phyloP scores from a whole-genome alignment of 768 basidiomycete genomes.

The Xerocomus brunneocitrinus region DNA sequence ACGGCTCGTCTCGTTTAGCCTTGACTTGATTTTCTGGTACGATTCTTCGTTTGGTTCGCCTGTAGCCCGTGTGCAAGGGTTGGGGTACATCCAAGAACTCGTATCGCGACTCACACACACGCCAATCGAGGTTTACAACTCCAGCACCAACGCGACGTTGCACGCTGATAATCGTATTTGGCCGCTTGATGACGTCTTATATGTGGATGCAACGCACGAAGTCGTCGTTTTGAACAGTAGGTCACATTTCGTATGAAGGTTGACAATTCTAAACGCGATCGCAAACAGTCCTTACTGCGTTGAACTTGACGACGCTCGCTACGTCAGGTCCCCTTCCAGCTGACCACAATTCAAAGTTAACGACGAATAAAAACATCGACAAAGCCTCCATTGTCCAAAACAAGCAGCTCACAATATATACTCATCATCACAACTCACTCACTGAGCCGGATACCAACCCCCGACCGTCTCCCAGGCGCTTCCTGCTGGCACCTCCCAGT shows the following conservation, averaged over 20 bases:
- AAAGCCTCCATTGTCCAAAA: not conserved
- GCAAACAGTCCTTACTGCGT: slow-evolving; percentile 66
- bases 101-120: slow-evolving; percentile 78
- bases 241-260: slow-evolving; percentile 14
- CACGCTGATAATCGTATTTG: slow-evolving; percentile 64
- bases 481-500: slow-evolving; percentile 70
- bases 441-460: slow-evolving; percentile 22
- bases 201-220: slow-evolving; percentile 89
- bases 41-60: slow-evolving; percentile 80
- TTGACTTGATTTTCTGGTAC: slow-evolving; percentile 39
- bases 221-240: slow-evolving; percentile 83
- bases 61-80: slow-evolving; percentile 67
- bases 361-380: not conserved
- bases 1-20: slow-evolving; percentile 4
- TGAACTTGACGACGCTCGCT: slow-evolving; percentile 77
- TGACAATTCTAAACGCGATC: not conserved
- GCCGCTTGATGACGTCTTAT: slow-evolving; percentile 67
- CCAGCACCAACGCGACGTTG: slow-evolving; percentile 81
- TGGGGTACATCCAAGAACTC: slow-evolving; percentile 81
- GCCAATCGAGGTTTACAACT: slow-evolving; percentile 64
- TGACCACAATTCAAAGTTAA: slow-evolving; percentile 51
- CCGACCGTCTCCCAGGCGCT: slow-evolving; percentile 58
- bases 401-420: not conserved
- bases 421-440: not conserved
- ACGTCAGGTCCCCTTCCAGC: slow-evolving; percentile 68